Percentiles rank a stretch among this genome's conserved stretches.
Evolutionary conservation across 148 eudicot genomes (phyloP).

Genomic region (Camellia sinensis): DNA sequence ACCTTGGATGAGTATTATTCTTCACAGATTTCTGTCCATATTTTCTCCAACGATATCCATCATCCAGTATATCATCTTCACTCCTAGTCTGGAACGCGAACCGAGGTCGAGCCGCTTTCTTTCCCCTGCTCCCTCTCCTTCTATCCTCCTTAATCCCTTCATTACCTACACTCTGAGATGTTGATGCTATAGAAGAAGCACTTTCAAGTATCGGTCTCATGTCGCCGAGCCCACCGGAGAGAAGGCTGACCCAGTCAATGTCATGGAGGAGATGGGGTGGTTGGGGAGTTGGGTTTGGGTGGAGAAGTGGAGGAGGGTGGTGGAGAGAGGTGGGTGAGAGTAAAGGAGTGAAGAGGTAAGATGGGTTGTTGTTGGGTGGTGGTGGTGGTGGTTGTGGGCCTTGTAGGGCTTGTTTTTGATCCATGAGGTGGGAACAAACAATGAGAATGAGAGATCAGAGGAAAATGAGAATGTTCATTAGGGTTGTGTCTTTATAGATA

Average conservation of each 20-base stretch:
- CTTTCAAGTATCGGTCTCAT: background rate
- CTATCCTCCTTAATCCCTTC: background rate
- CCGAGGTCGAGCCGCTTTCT: constrained; percentile 38
- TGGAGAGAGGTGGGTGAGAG: constrained; percentile 14
- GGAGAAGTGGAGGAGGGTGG: background rate
- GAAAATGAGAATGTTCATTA: constrained; percentile 3
- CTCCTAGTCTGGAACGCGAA: constrained; percentile 67
- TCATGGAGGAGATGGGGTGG: constrained; percentile 21
- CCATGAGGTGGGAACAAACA: background rate
- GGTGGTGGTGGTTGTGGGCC: constrained; percentile 5
- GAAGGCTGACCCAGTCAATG: constrained; percentile 49
- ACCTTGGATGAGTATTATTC: constrained; percentile 64
- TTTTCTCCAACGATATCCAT: constrained; percentile 75
- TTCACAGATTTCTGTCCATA: constrained; percentile 81
- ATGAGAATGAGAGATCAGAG: background rate
- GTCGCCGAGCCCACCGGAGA: constrained; percentile 8
- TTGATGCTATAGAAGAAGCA: constrained; percentile 12
- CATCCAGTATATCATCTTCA: constrained; percentile 68
- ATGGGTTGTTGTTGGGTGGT: background rate
- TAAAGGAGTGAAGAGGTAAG: constrained; percentile 18
- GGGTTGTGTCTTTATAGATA: background rate
- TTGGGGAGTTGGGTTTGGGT: constrained; percentile 1
- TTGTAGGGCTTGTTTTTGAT: constrained; percentile 15
- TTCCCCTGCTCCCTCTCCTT: constrained; percentile 16
- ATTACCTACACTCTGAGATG: background rate